Base-by-base conservation (phyloP, 805 yeast species). In the Cyberlindnera maclurae region DNA sequence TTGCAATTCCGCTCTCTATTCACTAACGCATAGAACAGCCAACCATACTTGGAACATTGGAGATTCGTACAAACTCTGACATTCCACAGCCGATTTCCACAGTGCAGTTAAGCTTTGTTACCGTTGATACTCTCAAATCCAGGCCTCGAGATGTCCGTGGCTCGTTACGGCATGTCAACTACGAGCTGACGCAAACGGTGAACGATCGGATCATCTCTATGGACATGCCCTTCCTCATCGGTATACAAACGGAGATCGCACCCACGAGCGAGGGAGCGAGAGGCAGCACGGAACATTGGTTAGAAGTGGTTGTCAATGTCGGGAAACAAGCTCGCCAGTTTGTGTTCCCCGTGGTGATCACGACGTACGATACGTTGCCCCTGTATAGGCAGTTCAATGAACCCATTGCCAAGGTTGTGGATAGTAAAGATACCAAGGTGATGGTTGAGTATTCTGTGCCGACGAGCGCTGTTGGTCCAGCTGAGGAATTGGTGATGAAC, bases 201-300 rank as follows among this genome's bases (percentile, higher is more conserved):
- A 58, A 58, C 31, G 64, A 65, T 38, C 64, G 66, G 17, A 49
- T 73, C 15, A 47, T 78, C 4, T 82, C 79, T 0, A 50, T 79
- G 28, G 84, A 79, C 49, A 53, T 79, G 1, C 86, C 86, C 0
- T 57, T 79, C 29, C 59, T 78, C 4, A 67, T 79, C 12, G 78
- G 76, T 0, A 55, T 79, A 15, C 77, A 75, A 1, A 69, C 68
- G 34, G 74, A 75, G 37, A 63, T 77, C 4, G 61, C 67, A 10
- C 68, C 79, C 22, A 75, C 82, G 22, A 75, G 78, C 6, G 68
- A 60, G 4, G 52, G 57, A 13, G 72, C 77, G 2, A 61, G 63
- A 22, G 71, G 78, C 4, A 34, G 40, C 4, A 43, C 45, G 1
- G 55, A 60, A 4, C 78, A 78, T 34, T 48, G 58, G 5, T 51